phyloP scores from a whole-genome alignment of 2,329 filamentous ascomycete species.

The Pseudogymnoascus sp. region DNA sequence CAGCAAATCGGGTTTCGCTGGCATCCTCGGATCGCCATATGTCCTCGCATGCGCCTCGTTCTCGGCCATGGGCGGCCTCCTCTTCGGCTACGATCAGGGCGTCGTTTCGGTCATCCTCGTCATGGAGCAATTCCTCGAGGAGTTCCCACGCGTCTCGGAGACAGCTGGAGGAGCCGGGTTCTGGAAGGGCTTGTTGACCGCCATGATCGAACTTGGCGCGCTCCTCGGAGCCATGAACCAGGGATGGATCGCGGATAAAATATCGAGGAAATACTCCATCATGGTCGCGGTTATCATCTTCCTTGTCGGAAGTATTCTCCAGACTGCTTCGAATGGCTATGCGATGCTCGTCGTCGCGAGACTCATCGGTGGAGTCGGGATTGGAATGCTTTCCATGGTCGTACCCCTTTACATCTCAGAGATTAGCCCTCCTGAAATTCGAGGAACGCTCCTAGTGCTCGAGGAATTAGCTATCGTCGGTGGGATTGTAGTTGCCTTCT shows the following conservation, averaged over 20 bases:
- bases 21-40: slow-evolving; percentile 28
- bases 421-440: slow-evolving; percentile 35
- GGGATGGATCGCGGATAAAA: slow-evolving; percentile 43
- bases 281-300: slow-evolving; percentile 43
- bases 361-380: slow-evolving; percentile 42
- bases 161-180: slow-evolving; percentile 24
- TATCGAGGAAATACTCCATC: slow-evolving; percentile 44
- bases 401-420: slow-evolving; percentile 46
- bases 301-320: slow-evolving; percentile 40
- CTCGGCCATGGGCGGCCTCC: slow-evolving; percentile 32
- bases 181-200: slow-evolving; percentile 34
- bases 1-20: slow-evolving; percentile 23
- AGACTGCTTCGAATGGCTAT: slow-evolving; percentile 43
- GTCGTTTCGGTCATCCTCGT: slow-evolving; percentile 34
- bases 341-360: slow-evolving; percentile 42
- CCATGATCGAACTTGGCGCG: slow-evolving; percentile 48
- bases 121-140: slow-evolving; percentile 30
- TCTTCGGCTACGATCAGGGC: slow-evolving; percentile 37
- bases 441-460: slow-evolving; percentile 16
- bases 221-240: slow-evolving; percentile 36
- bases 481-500: slow-evolving; percentile 37
- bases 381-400: slow-evolving; percentile 43
- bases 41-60: slow-evolving; percentile 30
- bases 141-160: slow-evolving; percentile 29
- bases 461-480: slow-evolving; percentile 33